Evolutionary conservation across 139 green algal genomes (phyloP).

Genomic region (Volvox africanus): DNA sequence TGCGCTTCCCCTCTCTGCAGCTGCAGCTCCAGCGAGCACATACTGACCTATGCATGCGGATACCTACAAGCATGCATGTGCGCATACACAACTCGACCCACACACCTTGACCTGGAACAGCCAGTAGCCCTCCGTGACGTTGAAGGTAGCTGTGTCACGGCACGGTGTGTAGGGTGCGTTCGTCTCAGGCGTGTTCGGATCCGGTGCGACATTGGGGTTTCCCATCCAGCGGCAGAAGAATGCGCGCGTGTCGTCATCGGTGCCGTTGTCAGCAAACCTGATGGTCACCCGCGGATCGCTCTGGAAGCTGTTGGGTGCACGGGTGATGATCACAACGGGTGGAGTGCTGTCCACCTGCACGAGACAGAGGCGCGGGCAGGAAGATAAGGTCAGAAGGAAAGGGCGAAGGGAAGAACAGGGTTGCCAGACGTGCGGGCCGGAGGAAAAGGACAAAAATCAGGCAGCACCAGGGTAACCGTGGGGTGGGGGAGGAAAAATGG

Average conservation of each 20-base stretch:
- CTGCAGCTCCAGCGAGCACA: no score
- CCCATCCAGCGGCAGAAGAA: conserved; percentile 43
- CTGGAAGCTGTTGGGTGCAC: not conserved
- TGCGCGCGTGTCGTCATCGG: conserved; percentile 24
- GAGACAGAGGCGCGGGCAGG: not conserved
- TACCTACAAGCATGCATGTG: no score
- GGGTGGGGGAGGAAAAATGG: no score
- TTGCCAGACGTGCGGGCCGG: no score
- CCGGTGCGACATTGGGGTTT: not conserved
- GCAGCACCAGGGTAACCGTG: no score
- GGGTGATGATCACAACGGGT: conserved; percentile 22
- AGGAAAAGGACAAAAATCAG: no score
- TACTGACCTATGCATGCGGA: no score
- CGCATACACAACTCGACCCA: not conserved
- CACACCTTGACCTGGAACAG: conserved; percentile 49
- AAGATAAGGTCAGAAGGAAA: not conserved
- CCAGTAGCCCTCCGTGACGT: conserved; percentile 49
- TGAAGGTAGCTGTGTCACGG: not conserved
- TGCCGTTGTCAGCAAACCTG: not conserved
- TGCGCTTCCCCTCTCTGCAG: no score
- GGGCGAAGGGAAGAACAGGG: not conserved
- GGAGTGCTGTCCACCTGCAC: conserved; percentile 42
- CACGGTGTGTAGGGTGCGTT: not conserved
- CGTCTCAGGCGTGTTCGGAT: not conserved
- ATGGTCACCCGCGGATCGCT: conserved; percentile 10